These are phyloP conservation scores for Phytophthora hibernalis DNA, from an alignment of 352 stramenopile genomes.

Conservation along the genomic window DNA sequence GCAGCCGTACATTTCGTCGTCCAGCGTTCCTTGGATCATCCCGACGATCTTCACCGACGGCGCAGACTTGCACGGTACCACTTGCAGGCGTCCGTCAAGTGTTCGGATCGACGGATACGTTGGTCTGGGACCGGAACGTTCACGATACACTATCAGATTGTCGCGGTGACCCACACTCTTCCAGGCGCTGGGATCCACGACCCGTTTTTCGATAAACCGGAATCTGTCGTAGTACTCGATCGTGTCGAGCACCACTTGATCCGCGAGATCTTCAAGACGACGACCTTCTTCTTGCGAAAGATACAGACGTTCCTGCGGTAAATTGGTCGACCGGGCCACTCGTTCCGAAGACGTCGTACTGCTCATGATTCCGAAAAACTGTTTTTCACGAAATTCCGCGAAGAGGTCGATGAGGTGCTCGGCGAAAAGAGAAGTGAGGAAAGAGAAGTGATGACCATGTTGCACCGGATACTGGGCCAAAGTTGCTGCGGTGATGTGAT, in stretches of 20 bases:
- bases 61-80: constrained; percentile 39
- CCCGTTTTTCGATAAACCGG: constrained; percentile 40
- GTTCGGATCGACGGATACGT: constrained; percentile 45
- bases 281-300: constrained; percentile 30
- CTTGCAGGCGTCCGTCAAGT: constrained; percentile 34
- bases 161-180: constrained; percentile 53
- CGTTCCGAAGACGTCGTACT: constrained; percentile 34
- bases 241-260: constrained; percentile 49
- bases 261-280: constrained; percentile 37
- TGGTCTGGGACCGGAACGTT: constrained; percentile 32
- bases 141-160: constrained; percentile 56
- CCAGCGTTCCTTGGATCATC: constrained; percentile 44
- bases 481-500: background rate
- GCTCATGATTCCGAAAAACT: constrained; percentile 24
- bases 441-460: constrained; percentile 21
- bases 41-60: constrained; percentile 46
- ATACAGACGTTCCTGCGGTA: constrained; percentile 24
- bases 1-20: constrained; percentile 62
- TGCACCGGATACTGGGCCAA: background rate
- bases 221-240: constrained; percentile 50
- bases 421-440: constrained; percentile 28
- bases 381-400: background rate
- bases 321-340: constrained; percentile 15
- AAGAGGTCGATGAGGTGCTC: background rate
- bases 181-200: constrained; percentile 48